phyloP scores from a whole-genome alignment of 345 rosid species.

The Rhizophora mangle region DNA sequence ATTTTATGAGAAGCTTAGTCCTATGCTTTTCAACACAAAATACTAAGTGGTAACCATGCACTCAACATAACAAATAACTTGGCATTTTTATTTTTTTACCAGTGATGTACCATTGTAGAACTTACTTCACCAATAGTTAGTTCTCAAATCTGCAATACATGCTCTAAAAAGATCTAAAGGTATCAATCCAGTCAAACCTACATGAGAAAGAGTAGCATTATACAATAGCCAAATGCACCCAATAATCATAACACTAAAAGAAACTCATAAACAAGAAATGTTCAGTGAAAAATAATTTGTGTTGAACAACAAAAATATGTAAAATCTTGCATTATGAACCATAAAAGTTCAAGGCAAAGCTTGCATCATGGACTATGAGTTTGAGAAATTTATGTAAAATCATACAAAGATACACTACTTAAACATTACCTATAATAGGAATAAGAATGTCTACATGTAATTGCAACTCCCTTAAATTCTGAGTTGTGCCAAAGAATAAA shows the following conservation, averaged over 20 bases:
- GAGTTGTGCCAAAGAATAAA: too few relatives aligned
- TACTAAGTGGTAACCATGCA: background rate
- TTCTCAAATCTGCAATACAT: constrained; percentile 74
- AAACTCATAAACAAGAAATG: too few relatives aligned
- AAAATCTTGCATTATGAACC: too few relatives aligned
- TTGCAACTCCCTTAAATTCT: too few relatives aligned
- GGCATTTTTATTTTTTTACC: background rate
- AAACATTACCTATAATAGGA: too few relatives aligned
- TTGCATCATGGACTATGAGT: too few relatives aligned
- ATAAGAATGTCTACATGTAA: too few relatives aligned
- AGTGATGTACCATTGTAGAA: background rate
- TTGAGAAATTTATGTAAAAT: too few relatives aligned
- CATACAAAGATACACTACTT: too few relatives aligned
- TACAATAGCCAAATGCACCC: background rate
- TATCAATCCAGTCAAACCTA: constrained; percentile 79
- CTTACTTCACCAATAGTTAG: constrained; percentile 66
- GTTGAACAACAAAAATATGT: too few relatives aligned
- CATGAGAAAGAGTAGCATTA: constrained; percentile 6
- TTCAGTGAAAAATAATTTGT: too few relatives aligned
- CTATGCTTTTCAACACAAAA: background rate
- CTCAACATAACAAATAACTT: background rate
- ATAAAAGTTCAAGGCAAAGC: too few relatives aligned
- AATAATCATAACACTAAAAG: background rate
- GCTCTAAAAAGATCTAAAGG: constrained; percentile 94
- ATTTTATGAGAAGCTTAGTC: background rate